Conservation (phyloP, 208 protist genomes). For the Zelonia costaricensis region DNA sequence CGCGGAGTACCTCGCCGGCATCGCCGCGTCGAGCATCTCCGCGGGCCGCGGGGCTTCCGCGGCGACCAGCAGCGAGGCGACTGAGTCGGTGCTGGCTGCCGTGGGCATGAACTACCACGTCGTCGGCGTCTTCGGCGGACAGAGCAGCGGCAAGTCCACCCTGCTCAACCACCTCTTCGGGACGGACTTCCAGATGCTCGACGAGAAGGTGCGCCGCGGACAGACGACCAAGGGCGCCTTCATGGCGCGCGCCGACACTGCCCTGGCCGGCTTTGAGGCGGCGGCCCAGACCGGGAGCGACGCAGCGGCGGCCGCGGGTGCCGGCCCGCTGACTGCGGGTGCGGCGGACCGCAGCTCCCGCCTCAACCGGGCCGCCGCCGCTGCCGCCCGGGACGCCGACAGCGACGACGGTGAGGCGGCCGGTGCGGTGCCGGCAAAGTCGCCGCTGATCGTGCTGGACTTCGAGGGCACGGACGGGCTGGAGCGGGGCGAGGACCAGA, state of each 20-base stretch:
- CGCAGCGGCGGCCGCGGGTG: not conserved
- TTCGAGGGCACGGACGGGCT: constrained; percentile 97
- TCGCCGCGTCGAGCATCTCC: constrained; percentile 5
- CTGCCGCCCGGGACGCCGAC: not conserved
- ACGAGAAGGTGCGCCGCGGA: constrained; percentile 81
- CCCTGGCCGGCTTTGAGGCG: constrained; percentile 27
- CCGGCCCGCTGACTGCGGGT: not conserved
- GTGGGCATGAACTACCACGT: constrained; percentile 84
- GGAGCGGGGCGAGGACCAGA: constrained; percentile 96
- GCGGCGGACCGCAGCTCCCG: constrained; percentile 16
- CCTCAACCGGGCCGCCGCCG: constrained; percentile 13
- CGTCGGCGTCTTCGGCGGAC: constrained; percentile 95
- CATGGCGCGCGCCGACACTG: constrained; percentile 38
- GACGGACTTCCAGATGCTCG: constrained; percentile 95
- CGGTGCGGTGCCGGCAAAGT: not conserved
- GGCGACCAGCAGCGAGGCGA: not conserved
- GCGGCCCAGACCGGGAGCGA: not conserved
- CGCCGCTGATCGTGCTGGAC: constrained; percentile 93
- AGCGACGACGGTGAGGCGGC: not conserved
- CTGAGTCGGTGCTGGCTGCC: not conserved
- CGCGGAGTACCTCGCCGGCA: constrained; percentile 37
- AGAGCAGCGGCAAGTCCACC: constrained; percentile 98
- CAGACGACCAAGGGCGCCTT: constrained; percentile 97
- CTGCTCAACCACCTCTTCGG: constrained; percentile 96
- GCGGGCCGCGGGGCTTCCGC: not conserved